Evolutionary conservation across 768 basidiomycete genomes (phyloP).

Genomic region (Paxillus involutus): DNA sequence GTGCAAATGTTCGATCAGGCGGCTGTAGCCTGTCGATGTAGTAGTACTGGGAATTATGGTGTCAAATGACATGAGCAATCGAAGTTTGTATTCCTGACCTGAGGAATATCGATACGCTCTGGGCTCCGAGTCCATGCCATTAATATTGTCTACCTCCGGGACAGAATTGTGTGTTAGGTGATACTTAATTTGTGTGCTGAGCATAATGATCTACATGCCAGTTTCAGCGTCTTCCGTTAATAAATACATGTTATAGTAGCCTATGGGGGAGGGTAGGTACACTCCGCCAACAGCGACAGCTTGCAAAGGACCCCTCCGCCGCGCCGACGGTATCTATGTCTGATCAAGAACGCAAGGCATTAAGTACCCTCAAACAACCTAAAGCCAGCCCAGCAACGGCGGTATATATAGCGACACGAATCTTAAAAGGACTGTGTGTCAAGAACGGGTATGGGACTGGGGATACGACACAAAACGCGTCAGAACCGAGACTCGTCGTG

Average conservation of each 20-base stretch:
- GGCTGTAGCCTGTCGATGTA: neutral
- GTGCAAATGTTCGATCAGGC: neutral
- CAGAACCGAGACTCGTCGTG: neutral
- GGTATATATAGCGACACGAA: conserved; percentile 61
- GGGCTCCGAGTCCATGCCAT: too few species aligned
- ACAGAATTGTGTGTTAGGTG: too few species aligned
- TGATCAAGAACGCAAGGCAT: conserved; percentile 49
- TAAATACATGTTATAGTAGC: too few species aligned
- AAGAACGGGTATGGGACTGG: conserved; percentile 86
- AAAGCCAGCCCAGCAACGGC: conserved; percentile 51
- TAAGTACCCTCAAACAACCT: conserved; percentile 56
- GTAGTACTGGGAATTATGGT: too few species aligned
- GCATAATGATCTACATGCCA: neutral
- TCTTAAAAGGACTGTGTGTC: conserved; percentile 50
- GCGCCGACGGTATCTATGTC: neutral
- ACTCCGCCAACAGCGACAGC: neutral
- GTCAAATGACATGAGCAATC: too few species aligned
- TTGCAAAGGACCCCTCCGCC: too few species aligned
- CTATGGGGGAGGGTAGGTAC: neutral
- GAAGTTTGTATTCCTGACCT: too few species aligned
- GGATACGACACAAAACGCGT: neutral
- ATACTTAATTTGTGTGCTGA: too few species aligned
- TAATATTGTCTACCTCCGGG: too few species aligned
- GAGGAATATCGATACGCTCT: too few species aligned
- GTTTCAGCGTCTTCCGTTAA: too few species aligned